Evolutionary conservation across 768 basidiomycete species (phyloP).

Genomic region (Coprinopsis cinerea): DNA sequence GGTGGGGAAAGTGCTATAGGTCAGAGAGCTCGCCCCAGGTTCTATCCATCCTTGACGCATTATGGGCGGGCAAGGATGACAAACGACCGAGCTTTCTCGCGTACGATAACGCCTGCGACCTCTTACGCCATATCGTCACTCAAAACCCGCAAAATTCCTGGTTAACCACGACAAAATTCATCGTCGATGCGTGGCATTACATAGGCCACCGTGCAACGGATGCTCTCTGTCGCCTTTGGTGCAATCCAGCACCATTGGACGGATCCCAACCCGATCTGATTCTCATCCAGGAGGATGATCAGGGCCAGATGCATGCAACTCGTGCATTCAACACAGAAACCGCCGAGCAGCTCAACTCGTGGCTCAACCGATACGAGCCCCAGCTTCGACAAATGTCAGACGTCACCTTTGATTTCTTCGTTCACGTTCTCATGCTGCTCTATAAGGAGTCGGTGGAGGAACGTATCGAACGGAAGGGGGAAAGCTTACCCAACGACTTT

Average conservation of each 20-base stretch:
- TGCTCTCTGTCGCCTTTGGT: slow-evolving; percentile 9
- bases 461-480: slow-evolving; percentile 6
- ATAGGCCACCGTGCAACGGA: slow-evolving; percentile 16
- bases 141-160: slow-evolving; percentile 14
- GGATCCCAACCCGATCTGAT: slow-evolving; percentile 18
- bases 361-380: slow-evolving; percentile 18
- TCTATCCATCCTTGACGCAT: slow-evolving; percentile 12
- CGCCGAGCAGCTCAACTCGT: slow-evolving; percentile 22
- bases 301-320: slow-evolving; percentile 13
- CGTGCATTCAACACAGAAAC: slow-evolving; percentile 24
- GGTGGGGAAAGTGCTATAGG: slow-evolving; percentile 19
- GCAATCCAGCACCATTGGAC: slow-evolving; percentile 19
- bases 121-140: slow-evolving; percentile 19
- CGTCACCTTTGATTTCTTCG: slow-evolving; percentile 16
- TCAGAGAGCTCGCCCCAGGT: slow-evolving; percentile 20
- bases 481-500: slow-evolving; percentile 7
- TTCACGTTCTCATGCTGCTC: slow-evolving; percentile 16
- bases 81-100: slow-evolving; percentile 15
- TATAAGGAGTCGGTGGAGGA: slow-evolving; percentile 13
- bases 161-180: slow-evolving; percentile 16
- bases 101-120: slow-evolving; percentile 11
- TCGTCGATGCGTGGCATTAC: slow-evolving; percentile 24
- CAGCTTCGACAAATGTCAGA: slow-evolving; percentile 18
- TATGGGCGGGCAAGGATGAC: slow-evolving; percentile 13
- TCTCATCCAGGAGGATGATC: slow-evolving; percentile 8